phyloP scores from a whole-genome alignment of 805 yeast genomes.

The Candida boleticola region DNA sequence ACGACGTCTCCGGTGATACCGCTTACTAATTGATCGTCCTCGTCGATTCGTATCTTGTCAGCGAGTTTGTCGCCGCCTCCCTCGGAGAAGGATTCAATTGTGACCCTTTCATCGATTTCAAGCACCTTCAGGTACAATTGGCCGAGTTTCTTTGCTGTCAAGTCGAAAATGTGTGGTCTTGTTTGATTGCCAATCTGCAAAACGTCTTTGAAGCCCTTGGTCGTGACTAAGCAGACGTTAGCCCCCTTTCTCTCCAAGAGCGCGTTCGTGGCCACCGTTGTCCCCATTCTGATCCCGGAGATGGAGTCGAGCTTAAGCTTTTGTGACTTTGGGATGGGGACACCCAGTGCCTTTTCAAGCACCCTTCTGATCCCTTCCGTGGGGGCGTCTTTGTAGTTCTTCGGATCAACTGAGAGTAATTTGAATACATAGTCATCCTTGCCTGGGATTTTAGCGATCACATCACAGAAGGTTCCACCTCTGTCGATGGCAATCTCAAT shows the following conservation, averaged over 20 bases:
- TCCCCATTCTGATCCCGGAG: slow-evolving; percentile 80
- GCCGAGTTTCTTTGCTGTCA: slow-evolving; percentile 69
- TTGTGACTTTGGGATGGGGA: slow-evolving; percentile 54
- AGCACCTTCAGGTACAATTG: slow-evolving; percentile 72
- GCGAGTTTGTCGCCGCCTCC: slow-evolving; percentile 49
- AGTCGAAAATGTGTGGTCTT: slow-evolving; percentile 84
- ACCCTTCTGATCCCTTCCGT: slow-evolving; percentile 85
- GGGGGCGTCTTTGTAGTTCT: slow-evolving; percentile 87
- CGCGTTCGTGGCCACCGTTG: slow-evolving; percentile 96
- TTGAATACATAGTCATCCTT: slow-evolving; percentile 69
- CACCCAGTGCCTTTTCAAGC: slow-evolving; percentile 57
- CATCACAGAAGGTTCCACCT: slow-evolving; percentile 93
- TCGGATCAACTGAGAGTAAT: slow-evolving; percentile 83
- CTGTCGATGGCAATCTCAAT: slow-evolving; percentile 24
- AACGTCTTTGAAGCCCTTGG: slow-evolving; percentile 85
- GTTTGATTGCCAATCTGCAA: slow-evolving; percentile 87
- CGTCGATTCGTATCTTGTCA: not conserved
- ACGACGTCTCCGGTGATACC: slow-evolving; percentile 35
- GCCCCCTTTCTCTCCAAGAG: slow-evolving; percentile 91
- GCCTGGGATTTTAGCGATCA: slow-evolving; percentile 48
- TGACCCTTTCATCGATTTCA: slow-evolving; percentile 88
- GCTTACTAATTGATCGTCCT: slow-evolving; percentile 32
- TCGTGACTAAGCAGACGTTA: slow-evolving; percentile 77
- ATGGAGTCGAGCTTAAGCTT: slow-evolving; percentile 58
- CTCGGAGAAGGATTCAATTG: slow-evolving; percentile 71